These are phyloP conservation scores for Phytophthora sojae DNA, from an alignment of 352 stramenopile species.

Conservation along the genomic window DNA sequence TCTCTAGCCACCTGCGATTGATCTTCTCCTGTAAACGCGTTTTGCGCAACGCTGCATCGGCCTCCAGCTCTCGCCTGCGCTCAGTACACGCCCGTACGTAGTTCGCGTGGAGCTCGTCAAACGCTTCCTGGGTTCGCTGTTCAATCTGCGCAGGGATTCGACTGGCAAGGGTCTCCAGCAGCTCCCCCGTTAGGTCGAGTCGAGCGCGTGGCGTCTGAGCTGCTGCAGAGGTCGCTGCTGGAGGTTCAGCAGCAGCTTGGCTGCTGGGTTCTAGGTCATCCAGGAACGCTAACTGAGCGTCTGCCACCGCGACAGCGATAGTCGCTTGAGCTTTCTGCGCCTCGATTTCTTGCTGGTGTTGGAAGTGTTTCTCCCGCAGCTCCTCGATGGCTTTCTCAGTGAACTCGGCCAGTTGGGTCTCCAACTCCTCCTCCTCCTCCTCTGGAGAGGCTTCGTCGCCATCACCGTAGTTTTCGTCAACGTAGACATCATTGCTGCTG, in stretches of 20 bases:
- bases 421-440: slow-evolving; percentile 27
- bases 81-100: slow-evolving; percentile 22
- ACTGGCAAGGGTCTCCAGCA: slow-evolving; percentile 32
- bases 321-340: slow-evolving; percentile 11
- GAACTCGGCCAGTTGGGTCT: slow-evolving; percentile 26
- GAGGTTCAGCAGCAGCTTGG: not conserved
- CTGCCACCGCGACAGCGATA: slow-evolving; percentile 25
- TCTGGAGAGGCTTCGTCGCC: not conserved
- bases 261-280: slow-evolving; percentile 8
- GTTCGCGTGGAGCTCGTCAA: slow-evolving; percentile 39
- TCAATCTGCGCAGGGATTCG: slow-evolving; percentile 35
- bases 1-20: slow-evolving; percentile 24
- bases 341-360: slow-evolving; percentile 25
- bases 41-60: slow-evolving; percentile 34
- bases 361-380: slow-evolving; percentile 25
- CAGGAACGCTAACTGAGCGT: slow-evolving; percentile 25
- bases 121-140: slow-evolving; percentile 17
- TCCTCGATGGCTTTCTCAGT: slow-evolving; percentile 20
- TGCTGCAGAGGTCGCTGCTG: not conserved
- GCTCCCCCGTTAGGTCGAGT: slow-evolving; percentile 19
- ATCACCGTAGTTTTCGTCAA: not conserved
- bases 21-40: slow-evolving; percentile 32
- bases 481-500: not conserved
- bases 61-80: slow-evolving; percentile 35
- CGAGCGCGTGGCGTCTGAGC: not conserved